Evolutionary conservation across 306 rosid species (phyloP).

Genomic region (Cucurbita pepo): DNA sequence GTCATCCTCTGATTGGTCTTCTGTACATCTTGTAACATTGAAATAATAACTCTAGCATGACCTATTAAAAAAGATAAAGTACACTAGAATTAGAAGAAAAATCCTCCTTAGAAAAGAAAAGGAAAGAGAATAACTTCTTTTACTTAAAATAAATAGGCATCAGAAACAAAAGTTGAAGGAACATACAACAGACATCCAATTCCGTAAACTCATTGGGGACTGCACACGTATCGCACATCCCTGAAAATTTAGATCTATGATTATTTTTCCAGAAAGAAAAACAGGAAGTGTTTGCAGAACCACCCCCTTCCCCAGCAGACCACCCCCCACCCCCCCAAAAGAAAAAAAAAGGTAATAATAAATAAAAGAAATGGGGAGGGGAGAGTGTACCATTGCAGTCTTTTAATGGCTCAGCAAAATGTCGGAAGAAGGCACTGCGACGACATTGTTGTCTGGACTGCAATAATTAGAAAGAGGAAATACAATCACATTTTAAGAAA

Average conservation of each 20-base stretch:
- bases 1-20: conserved; percentile 64
- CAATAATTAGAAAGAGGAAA: conserved; percentile 11
- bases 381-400: conserved; percentile 16
- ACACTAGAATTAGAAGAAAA: background rate
- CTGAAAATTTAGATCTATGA: conserved; percentile 18
- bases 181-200: conserved; percentile 59
- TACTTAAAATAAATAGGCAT: background rate
- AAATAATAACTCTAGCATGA: conserved; percentile 53
- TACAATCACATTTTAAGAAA: background rate
- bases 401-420: conserved; percentile 81
- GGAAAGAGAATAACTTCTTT: background rate
- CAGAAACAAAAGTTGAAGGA: conserved; percentile 14
- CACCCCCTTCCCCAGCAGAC: background rate
- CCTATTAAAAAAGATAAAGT: conserved; percentile 30
- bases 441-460: conserved; percentile 80
- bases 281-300: background rate
- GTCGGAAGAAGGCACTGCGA: conserved; percentile 58
- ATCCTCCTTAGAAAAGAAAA: background rate
- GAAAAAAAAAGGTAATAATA: no score
- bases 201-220: conserved; percentile 55
- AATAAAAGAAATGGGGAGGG: background rate
- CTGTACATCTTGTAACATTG: conserved; percentile 62
- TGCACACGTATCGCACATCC: conserved; percentile 89
- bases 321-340: background rate
- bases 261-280: background rate